Evolutionary conservation across 257 asterid species (phyloP), one percentile per base, ranked within the genome.

Genomic region (Nicotiana attenuata): DNA sequence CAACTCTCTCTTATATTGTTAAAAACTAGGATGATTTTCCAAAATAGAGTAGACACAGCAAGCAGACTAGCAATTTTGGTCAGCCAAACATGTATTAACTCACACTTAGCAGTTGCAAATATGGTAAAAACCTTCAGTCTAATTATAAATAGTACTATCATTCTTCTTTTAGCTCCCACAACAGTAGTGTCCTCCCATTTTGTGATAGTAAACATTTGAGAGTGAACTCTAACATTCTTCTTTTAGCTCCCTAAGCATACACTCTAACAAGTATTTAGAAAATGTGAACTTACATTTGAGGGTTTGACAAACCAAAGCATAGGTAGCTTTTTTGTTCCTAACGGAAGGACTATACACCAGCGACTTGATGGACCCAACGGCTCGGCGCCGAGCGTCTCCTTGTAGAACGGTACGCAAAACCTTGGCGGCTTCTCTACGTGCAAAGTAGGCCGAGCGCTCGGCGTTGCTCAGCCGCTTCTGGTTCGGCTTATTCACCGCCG

Each of bases 401-500:
- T 85, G 95, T 61, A 96, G 98, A 71, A 89, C 79, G 83, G 86
- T 93, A 83, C 97, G 94, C 85, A 96, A 81, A 29, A 96, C 97
- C 89, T 93, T 96, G 41, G 99, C 97, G 10, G 98, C 97, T 87
- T 96, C 98, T 86, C 99, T 86, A 75, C 99, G 88, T 5, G 99
- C 97, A 85, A 94, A 94, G 89, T 90, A 90, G 50, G 97, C 93
- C 45, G 98, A 93, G 11, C 99, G 92, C 69, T 90, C 94, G 63
- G 94, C 93, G 35, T 80, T 87, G 87, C 81, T 89, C 81, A 52
- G 87, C 85, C 86, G 86, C 84, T 88, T 90, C 65, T 76, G 78
- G 45, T 77, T 86, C 69, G 88, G 88, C 85, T 85, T 88, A 81
- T 81, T 86, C 15, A 81, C 84, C 78, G 77, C 83, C 53, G 87